Base-by-base conservation (phyloP, 768 basidiomycete species). In the Trametes cubensis region DNA sequence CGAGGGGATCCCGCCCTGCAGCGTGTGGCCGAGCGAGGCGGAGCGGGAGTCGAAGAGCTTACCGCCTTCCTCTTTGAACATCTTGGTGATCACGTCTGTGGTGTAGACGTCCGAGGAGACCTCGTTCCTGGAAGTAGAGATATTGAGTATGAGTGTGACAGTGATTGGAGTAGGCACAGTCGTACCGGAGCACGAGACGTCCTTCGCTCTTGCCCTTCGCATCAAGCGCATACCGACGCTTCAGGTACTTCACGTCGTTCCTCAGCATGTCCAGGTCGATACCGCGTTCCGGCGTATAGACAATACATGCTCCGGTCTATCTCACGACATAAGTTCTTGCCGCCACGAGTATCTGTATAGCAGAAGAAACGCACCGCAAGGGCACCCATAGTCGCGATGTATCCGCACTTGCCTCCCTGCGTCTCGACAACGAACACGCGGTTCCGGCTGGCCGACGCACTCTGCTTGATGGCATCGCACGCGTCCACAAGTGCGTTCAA, bases 401-500 rank as follows among this genome's bases (percentile, higher is more conserved):
- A 99, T 10, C 97, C 97, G 72, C 93, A 97, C 72, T 90, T 89
- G 10, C 96, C 97, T 51, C 97, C 97, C 74, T 98, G 97, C 0
- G 95, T 98, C 77, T 99, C 96, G 18, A 99, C 94, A 1, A 98
- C 91, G 72, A 99, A 99, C 61, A 98, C 97, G 45, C 97, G 81
- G 74, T 98, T 95, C 64, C 97, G 76, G 71, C 94, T 97, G 5
- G 97, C 96, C 58, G 92, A 92, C 11, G 97, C 97, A 71, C 94
- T 95, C 81, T 99, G 97, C 78, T 95, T 97, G 78, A 99, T 98
- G 44, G 95, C 88, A 76, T 99, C 97, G 72, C 96, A 98, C 6
- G 97, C 97, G 63, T 95, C 93, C 55, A 98, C 95, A 30, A 99
- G 81, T 3, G 95, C 95, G 74, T 98, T 99, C 81, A 99, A 79